phyloP scores from a whole-genome alignment of 257 asterid species.

The Lycium barbarum region DNA sequence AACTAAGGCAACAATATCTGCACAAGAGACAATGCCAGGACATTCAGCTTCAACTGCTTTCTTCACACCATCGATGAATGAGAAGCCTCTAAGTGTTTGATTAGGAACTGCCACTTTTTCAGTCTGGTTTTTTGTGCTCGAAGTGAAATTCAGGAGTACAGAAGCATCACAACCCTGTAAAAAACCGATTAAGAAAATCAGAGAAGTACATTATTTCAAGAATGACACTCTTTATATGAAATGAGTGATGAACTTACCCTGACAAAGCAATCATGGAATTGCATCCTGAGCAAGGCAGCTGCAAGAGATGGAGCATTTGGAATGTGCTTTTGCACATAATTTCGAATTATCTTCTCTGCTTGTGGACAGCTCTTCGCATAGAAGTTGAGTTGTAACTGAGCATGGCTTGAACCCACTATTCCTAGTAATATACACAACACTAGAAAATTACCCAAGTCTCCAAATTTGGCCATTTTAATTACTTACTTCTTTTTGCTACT shows the following conservation, averaged over 20 bases:
- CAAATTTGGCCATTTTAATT: slow-evolving; percentile 38
- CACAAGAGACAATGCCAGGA: slow-evolving; percentile 46
- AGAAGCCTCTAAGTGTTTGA: slow-evolving; percentile 37
- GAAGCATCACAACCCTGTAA: slow-evolving; percentile 49
- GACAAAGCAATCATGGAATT: slow-evolving; percentile 50
- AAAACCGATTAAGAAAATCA: not conserved
- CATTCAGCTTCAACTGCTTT: slow-evolving; percentile 39
- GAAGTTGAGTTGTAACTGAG: slow-evolving; percentile 52
- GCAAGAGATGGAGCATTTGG: slow-evolving; percentile 68
- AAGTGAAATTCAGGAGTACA: slow-evolving; percentile 41
- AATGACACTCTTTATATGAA: too few relatives aligned
- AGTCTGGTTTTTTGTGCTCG: slow-evolving; percentile 37
- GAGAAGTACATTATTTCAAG: not conserved
- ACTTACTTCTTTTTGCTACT: not conserved
- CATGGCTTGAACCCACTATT: slow-evolving; percentile 35
- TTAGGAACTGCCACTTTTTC: slow-evolving; percentile 44
- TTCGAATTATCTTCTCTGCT: slow-evolving; percentile 62
- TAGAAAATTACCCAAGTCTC: slow-evolving; percentile 17
- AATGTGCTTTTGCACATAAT: slow-evolving; percentile 55
- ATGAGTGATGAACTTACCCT: slow-evolving; percentile 28
- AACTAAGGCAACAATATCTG: slow-evolving; percentile 39
- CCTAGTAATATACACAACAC: slow-evolving; percentile 32
- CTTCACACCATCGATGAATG: slow-evolving; percentile 43
- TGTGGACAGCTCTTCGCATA: slow-evolving; percentile 62
- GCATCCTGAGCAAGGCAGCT: slow-evolving; percentile 51